Percentiles rank a stretch among this genome's conserved stretches.
These are phyloP conservation scores for Trichosporon asahii DNA, from an alignment of 1,284 basidiomycete species.

Conservation along the genomic window DNA sequence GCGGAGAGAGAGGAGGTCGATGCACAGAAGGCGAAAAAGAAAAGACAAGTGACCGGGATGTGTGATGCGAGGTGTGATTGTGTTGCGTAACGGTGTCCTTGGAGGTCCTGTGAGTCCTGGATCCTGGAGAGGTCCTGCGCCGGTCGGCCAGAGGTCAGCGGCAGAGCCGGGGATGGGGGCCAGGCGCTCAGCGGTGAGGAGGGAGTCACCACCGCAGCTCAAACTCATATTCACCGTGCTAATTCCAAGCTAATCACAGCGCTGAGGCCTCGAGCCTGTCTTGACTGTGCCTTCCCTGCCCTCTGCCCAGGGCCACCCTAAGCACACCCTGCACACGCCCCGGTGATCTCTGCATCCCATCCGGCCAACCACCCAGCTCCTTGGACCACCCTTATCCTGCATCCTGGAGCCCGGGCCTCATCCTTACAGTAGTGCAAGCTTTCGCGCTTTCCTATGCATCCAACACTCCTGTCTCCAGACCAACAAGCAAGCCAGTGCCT, in stretches of 20 bases:
- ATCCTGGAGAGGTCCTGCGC: not conserved
- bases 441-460: not conserved
- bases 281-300: not conserved
- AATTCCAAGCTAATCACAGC: not conserved
- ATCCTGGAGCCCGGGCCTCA: not conserved
- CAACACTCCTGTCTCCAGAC: not conserved
- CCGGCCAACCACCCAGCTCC: not conserved
- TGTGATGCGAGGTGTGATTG: conserved; percentile 1
- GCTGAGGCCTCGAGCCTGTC: not conserved
- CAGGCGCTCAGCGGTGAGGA: not conserved
- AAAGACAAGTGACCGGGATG: not conserved
- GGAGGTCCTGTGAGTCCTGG: not conserved
- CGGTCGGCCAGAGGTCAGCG: not conserved
- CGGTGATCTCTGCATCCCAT: not conserved
- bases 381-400: not conserved
- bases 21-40: not conserved
- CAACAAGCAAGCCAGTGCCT: not conserved
- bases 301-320: not conserved
- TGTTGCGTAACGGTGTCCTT: not conserved
- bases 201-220: not conserved
- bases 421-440: no score
- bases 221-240: not conserved
- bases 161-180: no score
- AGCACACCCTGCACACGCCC: not conserved
- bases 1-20: not conserved